These are phyloP conservation scores for Spergularia bocconei DNA, from an alignment of 148 eudicot species.

Conservation along the genomic window DNA sequence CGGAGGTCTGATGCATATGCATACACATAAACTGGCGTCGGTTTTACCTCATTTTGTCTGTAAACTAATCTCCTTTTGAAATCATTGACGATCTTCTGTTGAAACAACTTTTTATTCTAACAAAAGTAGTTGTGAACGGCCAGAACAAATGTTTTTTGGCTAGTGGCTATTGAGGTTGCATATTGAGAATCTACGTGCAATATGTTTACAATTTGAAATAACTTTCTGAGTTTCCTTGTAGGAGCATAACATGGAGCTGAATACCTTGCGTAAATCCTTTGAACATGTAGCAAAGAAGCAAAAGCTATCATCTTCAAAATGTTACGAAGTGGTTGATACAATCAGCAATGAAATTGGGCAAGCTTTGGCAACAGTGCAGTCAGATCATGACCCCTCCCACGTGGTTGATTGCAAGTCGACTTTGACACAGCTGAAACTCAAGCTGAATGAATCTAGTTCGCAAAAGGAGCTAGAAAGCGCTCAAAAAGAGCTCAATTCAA, in stretches of 20 bases:
- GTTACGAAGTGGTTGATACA: conserved; percentile 43
- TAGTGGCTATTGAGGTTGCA: background rate
- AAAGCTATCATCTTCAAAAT: conserved; percentile 45
- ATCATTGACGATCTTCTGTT: too few relatives aligned
- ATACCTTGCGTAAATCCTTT: conserved; percentile 39
- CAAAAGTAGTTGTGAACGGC: background rate
- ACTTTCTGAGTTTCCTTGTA: background rate
- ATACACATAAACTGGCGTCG: background rate
- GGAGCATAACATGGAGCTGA: conserved; percentile 42
- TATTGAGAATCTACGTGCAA: background rate
- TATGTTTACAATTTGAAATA: background rate
- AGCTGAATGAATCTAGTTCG: conserved; percentile 33
- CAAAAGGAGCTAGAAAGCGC: conserved; percentile 32
- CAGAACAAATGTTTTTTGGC: background rate
- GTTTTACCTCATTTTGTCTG: background rate
- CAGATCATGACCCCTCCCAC: conserved; percentile 25
- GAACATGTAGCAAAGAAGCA: conserved; percentile 53
- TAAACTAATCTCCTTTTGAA: background rate
- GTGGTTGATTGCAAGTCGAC: conserved; percentile 27
- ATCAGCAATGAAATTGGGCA: conserved; percentile 42
- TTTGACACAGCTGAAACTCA: conserved; percentile 37
- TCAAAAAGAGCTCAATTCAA: conserved; percentile 41
- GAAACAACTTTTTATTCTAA: background rate
- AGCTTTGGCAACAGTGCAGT: conserved; percentile 36
- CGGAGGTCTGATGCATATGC: background rate